Base-by-base conservation (phyloP, 352 stramenopile species). In the Halophytophthora polymorphica region DNA sequence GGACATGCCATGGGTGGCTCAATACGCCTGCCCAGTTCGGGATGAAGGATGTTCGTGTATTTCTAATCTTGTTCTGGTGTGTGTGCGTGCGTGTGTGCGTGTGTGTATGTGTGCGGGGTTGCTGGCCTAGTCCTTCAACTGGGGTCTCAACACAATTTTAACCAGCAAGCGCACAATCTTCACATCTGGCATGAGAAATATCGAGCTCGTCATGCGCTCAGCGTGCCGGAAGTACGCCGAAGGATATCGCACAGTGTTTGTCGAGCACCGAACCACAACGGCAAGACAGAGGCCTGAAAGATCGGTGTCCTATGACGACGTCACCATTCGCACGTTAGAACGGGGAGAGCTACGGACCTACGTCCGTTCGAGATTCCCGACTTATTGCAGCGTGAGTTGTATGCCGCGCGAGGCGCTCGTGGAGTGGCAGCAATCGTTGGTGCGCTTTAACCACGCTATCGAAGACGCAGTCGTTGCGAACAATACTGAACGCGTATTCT, bases 181-280 rank as follows among this genome's bases (percentile, higher is more conserved):
- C 6, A 40, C 45, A 13, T 5, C 6, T 33, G 57, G 40, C 13
- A 10, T 18, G 6, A 8, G 28, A 11, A 29, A 61, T 18, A 33
- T 65, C 13, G 55, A 45, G 21, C 50, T 65, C 23, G 45, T 65
- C 19, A 15, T 57, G 15, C 57, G 57, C 21, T 56, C 53, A 22
- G 57, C 39, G n/a, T 53, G 35, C 25, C 51, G 57, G 19, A 61
- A 56, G 18, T 61, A 53, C 22, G 21, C 37, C 3, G 45, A 43
- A n/a, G 36, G 13, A 21, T 45, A 45, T 3, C 45, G 39, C 25
- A 56, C 45, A 3, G 19, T 53, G 43, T 65, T 65, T 22, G 57
- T 61, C n/a, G 29, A 39, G 31, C 45, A 61, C 14, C 39, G 56
- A 12, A 42, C 17, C 18, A 37, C 38, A 19, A 53, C 33, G 13